Percentiles rank a stretch among this genome's conserved stretches.
phyloP scores from a whole-genome alignment of 2,329 filamentous ascomycete species.

The Claviceps cyperi region DNA sequence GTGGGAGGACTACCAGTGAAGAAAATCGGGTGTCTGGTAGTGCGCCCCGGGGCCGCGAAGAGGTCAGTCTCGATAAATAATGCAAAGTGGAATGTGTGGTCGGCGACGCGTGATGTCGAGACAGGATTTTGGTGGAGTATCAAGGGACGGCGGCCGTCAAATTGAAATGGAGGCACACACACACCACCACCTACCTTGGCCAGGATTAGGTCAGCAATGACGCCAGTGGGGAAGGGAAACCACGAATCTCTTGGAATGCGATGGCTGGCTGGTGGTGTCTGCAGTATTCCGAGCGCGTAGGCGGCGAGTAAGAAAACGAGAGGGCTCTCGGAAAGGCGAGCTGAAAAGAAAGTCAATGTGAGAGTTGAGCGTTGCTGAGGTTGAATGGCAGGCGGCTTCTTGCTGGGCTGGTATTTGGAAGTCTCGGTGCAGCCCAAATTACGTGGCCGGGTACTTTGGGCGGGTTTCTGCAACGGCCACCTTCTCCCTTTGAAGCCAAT shows the following conservation, averaged over 20 bases:
- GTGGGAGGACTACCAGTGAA: neutral
- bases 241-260: neutral
- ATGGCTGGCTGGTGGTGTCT: neutral
- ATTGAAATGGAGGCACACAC: constrained; percentile 21
- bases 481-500: constrained; percentile 8
- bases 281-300: neutral
- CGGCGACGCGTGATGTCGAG: constrained; percentile 2
- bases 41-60: neutral
- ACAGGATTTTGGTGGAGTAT: constrained; percentile 4
- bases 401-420: constrained; percentile 17
- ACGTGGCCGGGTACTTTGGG: constrained; percentile 19
- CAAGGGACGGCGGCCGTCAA: constrained; percentile 16
- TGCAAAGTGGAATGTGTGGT: neutral
- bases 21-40: neutral
- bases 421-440: constrained; percentile 20
- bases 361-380: neutral
- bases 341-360: neutral
- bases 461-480: constrained; percentile 12
- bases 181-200: constrained; percentile 9
- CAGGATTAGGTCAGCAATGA: constrained; percentile 26
- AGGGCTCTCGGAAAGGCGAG: neutral
- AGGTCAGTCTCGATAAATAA: constrained; percentile 1
- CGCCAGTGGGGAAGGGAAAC: constrained; percentile 15
- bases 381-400: neutral
- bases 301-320: neutral